A percentile compares a stretch with the other conserved stretches of the same genome.
Evolutionary conservation across 306 rosid genomes (phyloP).

Genomic region (Alnus rubra): DNA sequence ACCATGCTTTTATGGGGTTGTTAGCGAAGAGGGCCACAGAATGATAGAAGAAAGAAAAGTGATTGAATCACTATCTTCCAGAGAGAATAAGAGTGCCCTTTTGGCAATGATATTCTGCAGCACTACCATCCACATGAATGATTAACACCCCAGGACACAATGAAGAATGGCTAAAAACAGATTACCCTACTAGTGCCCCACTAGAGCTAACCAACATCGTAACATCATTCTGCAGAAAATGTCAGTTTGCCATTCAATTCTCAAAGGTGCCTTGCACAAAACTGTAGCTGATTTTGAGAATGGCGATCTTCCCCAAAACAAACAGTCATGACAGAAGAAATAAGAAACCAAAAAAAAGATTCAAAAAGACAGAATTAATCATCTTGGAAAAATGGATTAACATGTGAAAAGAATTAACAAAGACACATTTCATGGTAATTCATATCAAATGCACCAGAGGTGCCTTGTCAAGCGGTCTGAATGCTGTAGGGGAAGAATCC

Average conservation of each 20-base stretch:
- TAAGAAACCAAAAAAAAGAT: constrained; percentile 10
- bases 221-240: constrained; percentile 30
- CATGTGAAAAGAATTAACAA: constrained; percentile 34
- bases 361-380: constrained; percentile 31
- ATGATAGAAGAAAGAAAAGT: constrained; percentile 15
- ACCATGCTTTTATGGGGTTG: neutral
- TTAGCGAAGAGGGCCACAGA: neutral
- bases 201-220: constrained; percentile 28
- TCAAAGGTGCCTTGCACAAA: constrained; percentile 22
- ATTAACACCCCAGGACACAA: constrained; percentile 25
- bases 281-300: constrained; percentile 32
- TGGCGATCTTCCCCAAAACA: constrained; percentile 23
- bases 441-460: constrained; percentile 46
- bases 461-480: constrained; percentile 43
- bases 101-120: constrained; percentile 23
- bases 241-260: constrained; percentile 41
- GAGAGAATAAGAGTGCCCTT: constrained; percentile 12
- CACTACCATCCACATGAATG: constrained; percentile 31
- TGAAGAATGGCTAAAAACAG: constrained; percentile 30
- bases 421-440: constrained; percentile 20
- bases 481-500: constrained; percentile 70
- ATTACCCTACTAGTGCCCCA: constrained; percentile 38
- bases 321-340: constrained; percentile 7
- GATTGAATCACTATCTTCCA: constrained; percentile 24
- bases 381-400: constrained; percentile 29